Conservation (phyloP, 176 grass and related monocot species). For the Oryza longistaminata region DNA sequence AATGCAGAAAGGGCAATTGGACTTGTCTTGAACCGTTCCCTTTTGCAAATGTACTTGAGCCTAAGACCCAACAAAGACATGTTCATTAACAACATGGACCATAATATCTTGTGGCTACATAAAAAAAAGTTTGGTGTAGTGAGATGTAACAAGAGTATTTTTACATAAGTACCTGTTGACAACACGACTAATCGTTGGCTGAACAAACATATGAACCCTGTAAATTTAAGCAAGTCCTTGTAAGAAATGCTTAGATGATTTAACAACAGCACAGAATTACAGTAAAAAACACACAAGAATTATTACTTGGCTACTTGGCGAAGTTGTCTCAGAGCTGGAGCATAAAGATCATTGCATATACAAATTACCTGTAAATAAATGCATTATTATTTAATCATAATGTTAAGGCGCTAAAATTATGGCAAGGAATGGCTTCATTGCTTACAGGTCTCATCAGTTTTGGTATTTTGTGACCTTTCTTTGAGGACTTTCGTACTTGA, state of each 20-base stretch:
- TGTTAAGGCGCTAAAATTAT: conserved; percentile 28
- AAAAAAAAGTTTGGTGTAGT: background rate
- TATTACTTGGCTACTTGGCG: conserved; percentile 95
- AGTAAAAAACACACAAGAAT: conserved; percentile 22
- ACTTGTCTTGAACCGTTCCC: conserved; percentile 88
- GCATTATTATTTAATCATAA: conserved; percentile 12
- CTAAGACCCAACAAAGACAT: conserved; percentile 41
- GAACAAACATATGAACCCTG: conserved; percentile 91
- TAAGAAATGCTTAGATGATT: conserved; percentile 26
- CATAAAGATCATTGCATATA: conserved; percentile 99
- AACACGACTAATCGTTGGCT: conserved; percentile 81
- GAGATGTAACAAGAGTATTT: conserved; percentile 12
- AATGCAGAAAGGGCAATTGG: conserved; percentile 82
- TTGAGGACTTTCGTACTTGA: conserved; percentile 60
- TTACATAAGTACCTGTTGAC: conserved; percentile 72
- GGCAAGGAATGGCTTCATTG: conserved; percentile 15
- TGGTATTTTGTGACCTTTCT: conserved; percentile 65
- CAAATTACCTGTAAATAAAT: conserved; percentile 78
- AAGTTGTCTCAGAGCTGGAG: conserved; percentile 92
- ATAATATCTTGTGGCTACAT: conserved; percentile 28
- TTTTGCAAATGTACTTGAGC: conserved; percentile 93
- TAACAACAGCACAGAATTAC: conserved; percentile 1
- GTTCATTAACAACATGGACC: conserved; percentile 26
- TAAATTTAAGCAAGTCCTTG: conserved; percentile 44
- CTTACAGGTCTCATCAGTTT: conserved; percentile 83